Percentiles rank a stretch among this genome's conserved stretches.
Conservation (phyloP, 2,329 filamentous ascomycete genomes). For the Grosmannia serpens region DNA sequence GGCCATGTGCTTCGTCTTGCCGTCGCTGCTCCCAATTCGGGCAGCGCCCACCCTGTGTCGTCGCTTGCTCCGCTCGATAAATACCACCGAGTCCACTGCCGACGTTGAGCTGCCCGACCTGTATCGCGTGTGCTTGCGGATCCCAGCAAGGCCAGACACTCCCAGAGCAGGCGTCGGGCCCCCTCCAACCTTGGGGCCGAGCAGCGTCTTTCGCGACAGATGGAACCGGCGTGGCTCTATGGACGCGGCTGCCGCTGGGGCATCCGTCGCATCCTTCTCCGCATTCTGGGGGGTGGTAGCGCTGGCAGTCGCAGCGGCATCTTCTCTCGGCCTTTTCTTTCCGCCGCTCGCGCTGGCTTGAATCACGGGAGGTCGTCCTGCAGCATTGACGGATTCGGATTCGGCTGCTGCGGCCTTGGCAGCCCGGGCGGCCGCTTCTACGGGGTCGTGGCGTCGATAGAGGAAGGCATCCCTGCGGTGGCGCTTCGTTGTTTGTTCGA, state of each 20-base stretch:
- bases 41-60: constrained; percentile 8
- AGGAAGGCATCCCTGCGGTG: constrained; percentile 41
- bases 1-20: constrained; percentile 1
- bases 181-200: constrained; percentile 14
- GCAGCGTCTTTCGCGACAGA: constrained; percentile 27
- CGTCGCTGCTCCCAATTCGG: constrained; percentile 12
- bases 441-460: constrained; percentile 39
- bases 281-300: not conserved
- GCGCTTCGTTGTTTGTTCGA: constrained; percentile 42
- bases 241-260: not conserved
- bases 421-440: constrained; percentile 7
- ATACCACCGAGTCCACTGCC: constrained; percentile 30
- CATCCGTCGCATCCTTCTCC: not conserved
- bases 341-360: constrained; percentile 30
- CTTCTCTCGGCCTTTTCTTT: constrained; percentile 7
- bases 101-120: not conserved
- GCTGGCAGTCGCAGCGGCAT: not conserved
- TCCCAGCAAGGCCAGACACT: constrained; percentile 17
- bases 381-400: constrained; percentile 16
- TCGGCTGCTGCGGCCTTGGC: constrained; percentile 7
- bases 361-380: constrained; percentile 22
- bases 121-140: constrained; percentile 23
- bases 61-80: constrained; percentile 40
- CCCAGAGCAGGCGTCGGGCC: constrained; percentile 20
- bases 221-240: constrained; percentile 41